These are phyloP conservation scores for Lophium mytilinum DNA, from an alignment of 495 filamentous ascomycete species.

Conservation along the genomic window DNA sequence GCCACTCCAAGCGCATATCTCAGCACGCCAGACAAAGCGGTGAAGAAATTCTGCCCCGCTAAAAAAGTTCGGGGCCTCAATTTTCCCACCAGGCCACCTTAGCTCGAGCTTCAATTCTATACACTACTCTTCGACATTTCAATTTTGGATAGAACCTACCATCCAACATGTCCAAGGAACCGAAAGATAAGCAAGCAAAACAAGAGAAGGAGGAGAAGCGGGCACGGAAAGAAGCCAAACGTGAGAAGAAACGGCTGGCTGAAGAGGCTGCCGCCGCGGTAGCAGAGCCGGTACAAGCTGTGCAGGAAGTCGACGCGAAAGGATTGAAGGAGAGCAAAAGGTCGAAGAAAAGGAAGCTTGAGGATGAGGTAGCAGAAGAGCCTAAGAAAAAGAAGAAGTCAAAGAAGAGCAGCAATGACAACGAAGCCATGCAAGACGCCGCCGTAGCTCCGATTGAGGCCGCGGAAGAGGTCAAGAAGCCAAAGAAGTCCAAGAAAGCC, in stretches of 20 bases:
- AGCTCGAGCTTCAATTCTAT: neutral
- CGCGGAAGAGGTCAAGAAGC: conserved; percentile 17
- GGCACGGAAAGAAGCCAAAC: conserved; percentile 2
- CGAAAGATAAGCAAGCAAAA: neutral
- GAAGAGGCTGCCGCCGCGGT: neutral
- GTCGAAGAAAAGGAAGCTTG: conserved; percentile 24
- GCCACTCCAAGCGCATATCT: neutral
- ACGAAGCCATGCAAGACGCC: neutral
- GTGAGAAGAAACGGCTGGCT: neutral
- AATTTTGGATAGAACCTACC: neutral
- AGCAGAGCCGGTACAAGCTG: neutral
- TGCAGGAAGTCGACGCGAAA: neutral
- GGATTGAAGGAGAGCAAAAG: conserved; percentile 13
- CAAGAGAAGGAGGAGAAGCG: neutral
- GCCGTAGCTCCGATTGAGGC: neutral
- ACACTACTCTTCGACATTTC: neutral
- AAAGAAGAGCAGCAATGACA: neutral
- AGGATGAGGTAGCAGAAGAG: conserved; percentile 24
- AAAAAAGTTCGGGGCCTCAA: conserved; percentile 13
- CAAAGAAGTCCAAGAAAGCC: neutral
- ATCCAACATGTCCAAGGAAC: conserved; percentile 5
- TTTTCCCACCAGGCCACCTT: neutral
- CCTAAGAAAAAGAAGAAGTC: conserved; percentile 7
- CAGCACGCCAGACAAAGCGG: neutral
- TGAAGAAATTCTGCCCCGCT: neutral